Conservation (phyloP, 139 green algal genomes). For the Pseudopediastrum boryanum region DNA sequence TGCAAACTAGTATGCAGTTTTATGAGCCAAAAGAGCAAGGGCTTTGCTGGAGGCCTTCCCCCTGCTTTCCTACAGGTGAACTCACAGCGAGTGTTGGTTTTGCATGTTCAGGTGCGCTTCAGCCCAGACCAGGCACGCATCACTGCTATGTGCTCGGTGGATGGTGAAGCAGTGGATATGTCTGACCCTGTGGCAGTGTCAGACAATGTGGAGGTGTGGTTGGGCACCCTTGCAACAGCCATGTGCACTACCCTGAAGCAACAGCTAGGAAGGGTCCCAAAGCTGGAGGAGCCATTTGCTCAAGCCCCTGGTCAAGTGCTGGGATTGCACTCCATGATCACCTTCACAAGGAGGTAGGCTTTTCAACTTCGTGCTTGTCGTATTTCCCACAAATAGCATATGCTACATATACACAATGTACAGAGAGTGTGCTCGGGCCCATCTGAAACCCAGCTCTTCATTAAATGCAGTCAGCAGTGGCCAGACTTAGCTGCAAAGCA, state of each 20-base stretch:
- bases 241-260: slow-evolving; percentile 55
- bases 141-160: slow-evolving; percentile 63
- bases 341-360: slow-evolving; percentile 63
- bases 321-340: slow-evolving; percentile 64
- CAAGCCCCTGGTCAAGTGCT: slow-evolving; percentile 61
- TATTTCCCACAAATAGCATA: no score
- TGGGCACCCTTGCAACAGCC: slow-evolving; percentile 50
- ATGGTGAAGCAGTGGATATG: slow-evolving; percentile 74
- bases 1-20: no score
- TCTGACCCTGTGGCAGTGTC: slow-evolving; percentile 45
- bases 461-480: no score
- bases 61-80: no score
- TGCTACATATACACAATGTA: no score
- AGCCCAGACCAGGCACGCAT: slow-evolving; percentile 52
- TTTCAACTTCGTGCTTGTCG: not conserved
- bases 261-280: slow-evolving; percentile 42
- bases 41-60: no score
- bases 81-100: not conserved
- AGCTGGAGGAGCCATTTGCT: slow-evolving; percentile 16
- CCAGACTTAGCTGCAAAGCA: no score
- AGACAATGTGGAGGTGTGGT: slow-evolving; percentile 66
- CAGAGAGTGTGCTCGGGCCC: no score
- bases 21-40: no score
- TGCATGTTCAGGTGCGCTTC: slow-evolving; percentile 37
- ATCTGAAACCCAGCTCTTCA: no score